phyloP scores from a whole-genome alignment of 2,329 filamentous ascomycete genomes.

The Davidsoniella eucalypti region DNA sequence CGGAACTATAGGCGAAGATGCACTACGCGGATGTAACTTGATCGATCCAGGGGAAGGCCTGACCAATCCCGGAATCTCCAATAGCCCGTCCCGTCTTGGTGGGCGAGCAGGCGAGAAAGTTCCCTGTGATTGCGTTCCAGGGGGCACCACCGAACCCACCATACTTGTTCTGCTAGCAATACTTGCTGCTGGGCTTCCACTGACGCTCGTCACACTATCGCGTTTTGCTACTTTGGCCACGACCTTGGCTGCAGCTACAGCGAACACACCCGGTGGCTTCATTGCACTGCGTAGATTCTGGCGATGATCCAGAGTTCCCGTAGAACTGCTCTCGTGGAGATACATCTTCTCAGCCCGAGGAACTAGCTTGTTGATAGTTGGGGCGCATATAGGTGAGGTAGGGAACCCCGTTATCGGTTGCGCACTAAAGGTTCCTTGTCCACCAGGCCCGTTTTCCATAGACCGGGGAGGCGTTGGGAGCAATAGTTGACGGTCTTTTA shows the following conservation, averaged over 20 bases:
- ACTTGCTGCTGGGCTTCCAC: not conserved
- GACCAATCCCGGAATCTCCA: conserved; percentile 7
- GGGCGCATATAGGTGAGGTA: conserved; percentile 7
- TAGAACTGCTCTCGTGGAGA: not conserved
- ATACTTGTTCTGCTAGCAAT: not conserved
- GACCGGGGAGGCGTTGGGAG: conserved; percentile 9
- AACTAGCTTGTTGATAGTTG: conserved; percentile 5
- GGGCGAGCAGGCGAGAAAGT: not conserved
- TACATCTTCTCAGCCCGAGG: conserved; percentile 7
- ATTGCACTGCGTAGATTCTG: not conserved
- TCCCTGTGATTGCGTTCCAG: too few species aligned
- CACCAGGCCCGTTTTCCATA: conserved; percentile 6
- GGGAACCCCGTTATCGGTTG: conserved; percentile 2
- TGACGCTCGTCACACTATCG: conserved; percentile 1
- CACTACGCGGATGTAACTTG: conserved; percentile 9
- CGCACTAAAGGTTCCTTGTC: conserved; percentile 7
- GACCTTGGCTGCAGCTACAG: not conserved
- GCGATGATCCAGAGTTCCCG: not conserved
- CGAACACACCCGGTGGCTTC: not conserved
- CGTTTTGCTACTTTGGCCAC: not conserved
- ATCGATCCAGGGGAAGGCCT: not conserved
- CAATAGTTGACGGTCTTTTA: conserved; percentile 8
- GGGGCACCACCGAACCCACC: too few species aligned
- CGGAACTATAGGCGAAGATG: conserved; percentile 6
- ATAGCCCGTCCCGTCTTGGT: conserved; percentile 3